Base-by-base conservation (phyloP, 148 eudicot genomes). In the Tetragonia tetragonoides region DNA sequence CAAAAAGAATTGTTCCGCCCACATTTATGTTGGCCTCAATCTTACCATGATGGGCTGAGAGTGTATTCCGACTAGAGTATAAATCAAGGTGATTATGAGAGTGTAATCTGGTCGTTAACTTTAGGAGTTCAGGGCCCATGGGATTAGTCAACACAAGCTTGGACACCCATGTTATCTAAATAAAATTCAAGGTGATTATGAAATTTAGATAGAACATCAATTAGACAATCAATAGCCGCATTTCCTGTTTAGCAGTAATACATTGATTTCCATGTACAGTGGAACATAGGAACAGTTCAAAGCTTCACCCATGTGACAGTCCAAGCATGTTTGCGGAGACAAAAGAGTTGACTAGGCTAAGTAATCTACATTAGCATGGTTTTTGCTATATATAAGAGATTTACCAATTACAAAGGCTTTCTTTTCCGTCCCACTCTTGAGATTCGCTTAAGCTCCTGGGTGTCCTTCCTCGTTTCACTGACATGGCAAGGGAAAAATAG, bases 401-500 rank as follows among this genome's bases (percentile, higher is more conserved):
- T 80, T 79, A 82, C 88, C 79, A 72, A 62, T 77, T 87, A 95
- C 51, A 84, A 89, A 49, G 99, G 90, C 83, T 95, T 95, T 75
- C 87, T 67, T 81, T 95, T 95, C 85, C 83, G 80, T 77, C 88
- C 83, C 42, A 75, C 79, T 84, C 73, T 82, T 47, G 93, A 59
- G 47, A 92, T 85, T 69, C 99, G 94, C 87, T 83, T 95, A 64
- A 95, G 88, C 77, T 82, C 87, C 81, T 88, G 93, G 71, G 88
- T 87, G 67, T 92, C 87, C 68, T 78, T 91, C 70, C 87, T 89
- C 80, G 84, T 87, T 84, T 95, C 94, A 82, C 99, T 92, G 90
- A 56, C 66, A 85, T 28, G 72, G 9, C 72, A 59, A 76, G 41
- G 71, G 56, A 51, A 76, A 63, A 10, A 70, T 49, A 6, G 73